Percentiles rank a stretch among this genome's conserved stretches.
phyloP scores from a whole-genome alignment of 306 rosid species.

The Trifolium subterraneum region DNA sequence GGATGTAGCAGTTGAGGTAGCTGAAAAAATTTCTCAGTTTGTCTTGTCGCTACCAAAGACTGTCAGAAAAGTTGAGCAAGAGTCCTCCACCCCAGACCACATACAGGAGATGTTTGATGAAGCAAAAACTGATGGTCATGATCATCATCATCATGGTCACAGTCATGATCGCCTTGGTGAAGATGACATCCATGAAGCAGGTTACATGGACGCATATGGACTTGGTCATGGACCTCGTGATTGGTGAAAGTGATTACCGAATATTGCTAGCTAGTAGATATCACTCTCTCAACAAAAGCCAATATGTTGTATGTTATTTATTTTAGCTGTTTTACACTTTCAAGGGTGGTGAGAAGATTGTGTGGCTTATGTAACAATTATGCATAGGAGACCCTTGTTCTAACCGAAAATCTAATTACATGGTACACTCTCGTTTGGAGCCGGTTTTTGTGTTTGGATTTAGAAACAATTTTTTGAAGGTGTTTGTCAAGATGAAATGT shows the following conservation, averaged over 20 bases:
- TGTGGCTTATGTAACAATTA: slow-evolving; percentile 7
- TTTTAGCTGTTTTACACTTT: slow-evolving; percentile 13
- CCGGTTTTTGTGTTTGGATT: slow-evolving; percentile 32
- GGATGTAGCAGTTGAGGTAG: slow-evolving; percentile 67
- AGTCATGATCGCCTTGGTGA: slow-evolving; percentile 44
- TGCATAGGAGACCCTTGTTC: slow-evolving; percentile 13
- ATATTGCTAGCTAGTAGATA: slow-evolving; percentile 17
- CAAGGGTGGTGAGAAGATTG: slow-evolving; percentile 38
- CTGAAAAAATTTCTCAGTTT: slow-evolving; percentile 69
- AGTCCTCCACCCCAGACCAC: slow-evolving; percentile 67
- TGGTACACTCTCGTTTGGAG: slow-evolving; percentile 19
- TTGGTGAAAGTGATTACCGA: slow-evolving; percentile 49
- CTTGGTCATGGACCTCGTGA: slow-evolving; percentile 57
- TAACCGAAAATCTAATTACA: slow-evolving; percentile 2
- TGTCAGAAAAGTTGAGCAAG: slow-evolving; percentile 64
- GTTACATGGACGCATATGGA: slow-evolving; percentile 73
- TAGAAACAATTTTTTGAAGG: neutral
- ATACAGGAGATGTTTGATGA: slow-evolving; percentile 67
- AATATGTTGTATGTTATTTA: slow-evolving; percentile 36
- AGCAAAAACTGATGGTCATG: slow-evolving; percentile 51
- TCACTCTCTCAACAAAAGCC: slow-evolving; percentile 26
- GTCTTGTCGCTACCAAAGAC: slow-evolving; percentile 78
- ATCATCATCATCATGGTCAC: slow-evolving; percentile 49
- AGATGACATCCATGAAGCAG: slow-evolving; percentile 50
- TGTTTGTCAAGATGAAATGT: slow-evolving; percentile 22